phyloP scores from a whole-genome alignment of 2,329 filamentous ascomycete species.

The Xylariomycetidae sp. region DNA sequence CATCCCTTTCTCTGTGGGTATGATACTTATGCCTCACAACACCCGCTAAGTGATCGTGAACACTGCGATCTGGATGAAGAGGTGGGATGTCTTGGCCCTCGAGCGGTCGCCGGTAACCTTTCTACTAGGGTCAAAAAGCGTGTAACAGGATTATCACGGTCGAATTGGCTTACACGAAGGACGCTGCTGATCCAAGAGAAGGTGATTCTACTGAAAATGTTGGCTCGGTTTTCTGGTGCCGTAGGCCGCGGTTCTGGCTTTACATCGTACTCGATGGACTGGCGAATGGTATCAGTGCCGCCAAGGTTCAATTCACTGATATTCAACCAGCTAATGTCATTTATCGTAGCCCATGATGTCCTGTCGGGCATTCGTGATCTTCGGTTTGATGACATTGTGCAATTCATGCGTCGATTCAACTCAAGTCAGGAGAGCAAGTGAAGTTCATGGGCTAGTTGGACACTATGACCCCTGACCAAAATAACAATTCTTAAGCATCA shows the following conservation, averaged over 20 bases:
- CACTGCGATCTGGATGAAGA: conserved; percentile 72
- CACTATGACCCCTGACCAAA: too few species aligned
- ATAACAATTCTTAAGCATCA: too few species aligned
- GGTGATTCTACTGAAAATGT: conserved; percentile 57
- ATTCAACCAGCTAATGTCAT: neutral
- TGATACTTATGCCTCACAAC: conserved; percentile 64
- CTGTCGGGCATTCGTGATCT: neutral
- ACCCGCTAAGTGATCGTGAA: conserved; percentile 57
- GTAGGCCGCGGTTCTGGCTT: neutral
- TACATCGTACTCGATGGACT: neutral
- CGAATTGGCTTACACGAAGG: conserved; percentile 63
- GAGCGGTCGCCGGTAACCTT: conserved; percentile 73
- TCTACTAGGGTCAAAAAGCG: conserved; percentile 1
- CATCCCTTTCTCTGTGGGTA: conserved; percentile 56
- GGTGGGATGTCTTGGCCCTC: conserved; percentile 79
- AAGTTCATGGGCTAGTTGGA: too few species aligned
- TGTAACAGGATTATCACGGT: too few species aligned
- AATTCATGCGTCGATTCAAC: too few species aligned
- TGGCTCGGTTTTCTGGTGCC: neutral
- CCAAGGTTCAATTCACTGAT: neutral
- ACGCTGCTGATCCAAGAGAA: conserved; percentile 84
- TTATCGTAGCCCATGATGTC: neutral
- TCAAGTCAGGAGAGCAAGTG: too few species aligned
- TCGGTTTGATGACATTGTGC: too few species aligned
- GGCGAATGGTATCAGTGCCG: neutral